Percentiles rank a stretch among this genome's conserved stretches.
Conservation (phyloP, 139 green algal genomes). For the Coccomyxa sp. region DNA sequence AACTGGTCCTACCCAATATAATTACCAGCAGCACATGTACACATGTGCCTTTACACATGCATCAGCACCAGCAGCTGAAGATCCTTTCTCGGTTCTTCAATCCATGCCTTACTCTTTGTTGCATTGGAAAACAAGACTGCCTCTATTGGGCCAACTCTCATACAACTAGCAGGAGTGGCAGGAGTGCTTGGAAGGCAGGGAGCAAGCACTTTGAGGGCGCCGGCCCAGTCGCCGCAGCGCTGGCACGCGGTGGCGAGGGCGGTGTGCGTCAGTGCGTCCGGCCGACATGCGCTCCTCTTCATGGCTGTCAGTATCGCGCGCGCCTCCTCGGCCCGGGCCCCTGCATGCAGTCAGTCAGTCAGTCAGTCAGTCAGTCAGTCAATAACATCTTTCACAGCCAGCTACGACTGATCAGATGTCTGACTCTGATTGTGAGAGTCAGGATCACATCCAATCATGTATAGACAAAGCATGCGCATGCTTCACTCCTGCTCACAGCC, state of each 20-base stretch:
- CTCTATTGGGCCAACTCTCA: no score
- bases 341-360: slow-evolving; percentile 30
- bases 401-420: neutral
- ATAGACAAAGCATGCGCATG: no score
- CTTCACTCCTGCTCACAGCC: no score
- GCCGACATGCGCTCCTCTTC: slow-evolving; percentile 52
- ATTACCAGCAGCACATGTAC: neutral
- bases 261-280: slow-evolving; percentile 84
- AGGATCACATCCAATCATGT: no score
- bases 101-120: neutral
- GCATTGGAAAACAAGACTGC: neutral
- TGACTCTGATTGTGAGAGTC: no score
- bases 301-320: slow-evolving; percentile 73
- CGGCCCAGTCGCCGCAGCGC: slow-evolving; percentile 57
- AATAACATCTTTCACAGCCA: no score
- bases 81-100: neutral
- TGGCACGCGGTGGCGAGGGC: slow-evolving; percentile 76
- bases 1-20: neutral
- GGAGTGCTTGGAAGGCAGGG: no score
- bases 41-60: neutral
- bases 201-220: slow-evolving; percentile 45
- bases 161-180: no score
- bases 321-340: slow-evolving; percentile 68
- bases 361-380: no score
- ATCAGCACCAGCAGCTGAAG: neutral